phyloP scores from a whole-genome alignment of 176 grass and related monocot species.

The Puya raimondii region DNA sequence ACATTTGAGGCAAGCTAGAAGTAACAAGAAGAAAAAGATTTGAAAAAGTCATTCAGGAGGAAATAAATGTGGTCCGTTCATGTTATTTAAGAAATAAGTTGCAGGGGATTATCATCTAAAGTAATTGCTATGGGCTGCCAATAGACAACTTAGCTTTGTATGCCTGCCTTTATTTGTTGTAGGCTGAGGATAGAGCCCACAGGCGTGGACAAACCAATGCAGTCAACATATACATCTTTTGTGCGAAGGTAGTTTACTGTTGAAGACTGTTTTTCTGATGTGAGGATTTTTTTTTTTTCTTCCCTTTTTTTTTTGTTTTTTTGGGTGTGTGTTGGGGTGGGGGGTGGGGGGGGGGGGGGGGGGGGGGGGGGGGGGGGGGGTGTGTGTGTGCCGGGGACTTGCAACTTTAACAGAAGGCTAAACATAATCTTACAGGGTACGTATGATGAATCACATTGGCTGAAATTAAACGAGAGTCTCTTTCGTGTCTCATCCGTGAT shows the following conservation, averaged over 20 bases:
- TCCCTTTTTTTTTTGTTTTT: too few relatives aligned
- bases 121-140: not conserved
- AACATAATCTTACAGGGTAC: slow-evolving; percentile 47
- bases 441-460: slow-evolving; percentile 73
- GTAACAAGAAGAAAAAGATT: too few relatives aligned
- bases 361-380: too few relatives aligned
- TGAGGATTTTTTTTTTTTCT: not conserved
- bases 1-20: too few relatives aligned
- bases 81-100: too few relatives aligned
- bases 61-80: too few relatives aligned
- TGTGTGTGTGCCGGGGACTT: not conserved
- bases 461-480: slow-evolving; percentile 63
- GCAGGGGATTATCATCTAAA: too few relatives aligned
- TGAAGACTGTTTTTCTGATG: not conserved
- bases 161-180: slow-evolving; percentile 26
- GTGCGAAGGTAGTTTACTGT: slow-evolving; percentile 52
- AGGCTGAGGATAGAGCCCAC: slow-evolving; percentile 98
- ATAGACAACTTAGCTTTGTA: not conserved
- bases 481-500: slow-evolving; percentile 79
- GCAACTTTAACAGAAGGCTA: slow-evolving; percentile 5
- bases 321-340: too few relatives aligned
- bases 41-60: too few relatives aligned
- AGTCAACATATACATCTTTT: slow-evolving; percentile 97
- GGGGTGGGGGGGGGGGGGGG: too few relatives aligned
- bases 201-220: slow-evolving; percentile 87